phyloP scores from a whole-genome alignment of 208 protist species.

The Leishmania gerbilli region DNA sequence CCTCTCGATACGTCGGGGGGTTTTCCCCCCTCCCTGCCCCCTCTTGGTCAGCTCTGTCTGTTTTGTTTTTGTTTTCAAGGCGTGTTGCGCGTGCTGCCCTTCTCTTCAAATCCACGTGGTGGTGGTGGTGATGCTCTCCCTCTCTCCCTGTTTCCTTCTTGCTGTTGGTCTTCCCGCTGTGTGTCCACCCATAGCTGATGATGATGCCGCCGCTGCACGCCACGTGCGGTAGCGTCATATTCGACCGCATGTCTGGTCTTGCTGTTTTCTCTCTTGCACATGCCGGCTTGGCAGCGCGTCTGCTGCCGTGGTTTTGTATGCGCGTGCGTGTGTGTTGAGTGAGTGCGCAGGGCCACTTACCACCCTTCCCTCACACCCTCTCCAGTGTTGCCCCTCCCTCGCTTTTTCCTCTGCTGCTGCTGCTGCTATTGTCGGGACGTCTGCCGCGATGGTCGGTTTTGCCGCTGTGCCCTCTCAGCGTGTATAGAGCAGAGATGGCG shows the following conservation, averaged over 20 bases:
- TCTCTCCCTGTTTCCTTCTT: no score
- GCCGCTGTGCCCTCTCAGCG: not conserved
- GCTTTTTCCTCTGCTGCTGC: not conserved
- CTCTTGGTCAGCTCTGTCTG: not conserved
- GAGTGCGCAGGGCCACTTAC: not conserved
- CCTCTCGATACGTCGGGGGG: not conserved
- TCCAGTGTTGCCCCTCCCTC: not conserved
- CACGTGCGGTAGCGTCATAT: not conserved
- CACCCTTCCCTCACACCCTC: not conserved
- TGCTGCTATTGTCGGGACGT: no score
- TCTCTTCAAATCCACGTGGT: not conserved
- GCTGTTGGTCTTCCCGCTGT: no score
- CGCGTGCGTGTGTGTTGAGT: not conserved
- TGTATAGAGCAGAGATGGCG: not conserved
- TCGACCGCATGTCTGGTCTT: not conserved
- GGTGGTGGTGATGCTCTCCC: no score
- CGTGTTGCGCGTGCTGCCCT: not conserved
- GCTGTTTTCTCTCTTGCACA: not conserved
- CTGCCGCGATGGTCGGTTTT: not conserved
- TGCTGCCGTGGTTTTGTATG: not conserved
- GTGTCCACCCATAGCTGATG: no score
- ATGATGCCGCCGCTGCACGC: no score
- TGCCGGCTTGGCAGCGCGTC: not conserved
- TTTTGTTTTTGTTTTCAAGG: no score
- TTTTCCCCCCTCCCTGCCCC: no score